Base-by-base conservation (phyloP, 78 protist species). In the Dictyostelium brefeldianum region DNA sequence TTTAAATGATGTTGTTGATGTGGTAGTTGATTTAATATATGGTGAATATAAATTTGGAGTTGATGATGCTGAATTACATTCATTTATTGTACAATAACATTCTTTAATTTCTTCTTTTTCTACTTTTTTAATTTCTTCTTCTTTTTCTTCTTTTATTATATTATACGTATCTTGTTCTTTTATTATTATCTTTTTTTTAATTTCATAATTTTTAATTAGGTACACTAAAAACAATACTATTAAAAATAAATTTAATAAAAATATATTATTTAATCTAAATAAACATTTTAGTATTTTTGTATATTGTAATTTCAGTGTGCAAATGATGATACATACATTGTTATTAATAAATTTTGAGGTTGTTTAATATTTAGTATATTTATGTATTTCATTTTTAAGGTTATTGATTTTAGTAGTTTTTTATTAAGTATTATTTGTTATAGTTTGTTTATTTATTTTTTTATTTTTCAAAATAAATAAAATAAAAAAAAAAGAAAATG, bases 21-120 rank as follows among this genome's bases (percentile, higher is more conserved):
- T 14, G 6, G 69, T 22, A 20, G 25, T 59, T 59, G 69, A 7
- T 22, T 59, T n/a, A n/a, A 59, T 59, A 59, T 59, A 22, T n/a
- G 69, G 69, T 22, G 69, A 59, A 22, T 59, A 59, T 59, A 10
- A 10, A 59, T 59, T 59, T n/a, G 69, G 69, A n/a, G 69, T 59
- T 22, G 69, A 22, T 59, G 29, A 22, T 59, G 8, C 7, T 12
- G 69, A 59, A 9, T 18, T 9, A 56, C n/a, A 20, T 56, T 56
- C 65, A 56, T 56, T 56, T 56, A 5, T 36, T 36, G 43, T 36
- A 36, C 43, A 36, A 36, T 2, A 36, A 36, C 43, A 36, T 3
- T 36, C 43, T 36, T 36, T 14, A 20, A 6, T 20, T 56, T 56
- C 65, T 5, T 59, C 31, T 59, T 59, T 1, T 9, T 59, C n/a